phyloP scores from a whole-genome alignment of 2,329 filamentous ascomycete species.

The Hymenoscyphus repandus region DNA sequence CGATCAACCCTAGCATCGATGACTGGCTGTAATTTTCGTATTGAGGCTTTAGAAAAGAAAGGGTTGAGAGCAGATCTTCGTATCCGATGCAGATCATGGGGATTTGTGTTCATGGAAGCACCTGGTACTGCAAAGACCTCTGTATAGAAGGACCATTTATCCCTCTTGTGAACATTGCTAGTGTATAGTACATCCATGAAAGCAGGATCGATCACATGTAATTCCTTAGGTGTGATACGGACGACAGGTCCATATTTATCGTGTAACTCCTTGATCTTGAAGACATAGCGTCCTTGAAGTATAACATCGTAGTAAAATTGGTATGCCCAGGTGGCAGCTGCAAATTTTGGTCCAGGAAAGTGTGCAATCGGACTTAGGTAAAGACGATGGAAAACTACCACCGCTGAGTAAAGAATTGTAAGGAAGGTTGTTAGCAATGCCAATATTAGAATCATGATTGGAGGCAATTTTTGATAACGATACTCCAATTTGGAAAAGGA shows the following conservation, averaged over 20 bases:
- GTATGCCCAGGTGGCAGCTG: conserved; percentile 3
- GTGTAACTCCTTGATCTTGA: conserved; percentile 1
- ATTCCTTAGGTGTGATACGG: conserved; percentile 5
- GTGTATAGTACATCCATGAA: conserved; percentile 5
- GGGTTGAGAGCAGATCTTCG: conserved; percentile 14
- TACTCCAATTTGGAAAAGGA: too few species aligned
- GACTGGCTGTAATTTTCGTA: neutral
- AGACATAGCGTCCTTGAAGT: neutral
- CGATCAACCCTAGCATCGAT: neutral
- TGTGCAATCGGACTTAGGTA: too few species aligned
- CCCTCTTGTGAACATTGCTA: neutral
- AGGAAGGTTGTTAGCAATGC: too few species aligned
- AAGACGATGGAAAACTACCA: too few species aligned
- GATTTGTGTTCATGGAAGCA: conserved; percentile 1
- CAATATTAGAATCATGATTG: too few species aligned
- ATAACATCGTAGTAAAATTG: conserved; percentile 6
- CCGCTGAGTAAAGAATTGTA: too few species aligned
- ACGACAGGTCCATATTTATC: conserved; percentile 2
- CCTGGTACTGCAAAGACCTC: neutral
- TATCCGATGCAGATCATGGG: conserved; percentile 12
- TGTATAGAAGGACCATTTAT: conserved; percentile 3
- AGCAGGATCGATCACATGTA: neutral
- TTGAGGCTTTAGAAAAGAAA: conserved; percentile 5
- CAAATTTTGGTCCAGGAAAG: conserved; percentile 19
- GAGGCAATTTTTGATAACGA: too few species aligned